phyloP scores from a whole-genome alignment of 345 rosid genomes.

The Pistacia integerrima region DNA sequence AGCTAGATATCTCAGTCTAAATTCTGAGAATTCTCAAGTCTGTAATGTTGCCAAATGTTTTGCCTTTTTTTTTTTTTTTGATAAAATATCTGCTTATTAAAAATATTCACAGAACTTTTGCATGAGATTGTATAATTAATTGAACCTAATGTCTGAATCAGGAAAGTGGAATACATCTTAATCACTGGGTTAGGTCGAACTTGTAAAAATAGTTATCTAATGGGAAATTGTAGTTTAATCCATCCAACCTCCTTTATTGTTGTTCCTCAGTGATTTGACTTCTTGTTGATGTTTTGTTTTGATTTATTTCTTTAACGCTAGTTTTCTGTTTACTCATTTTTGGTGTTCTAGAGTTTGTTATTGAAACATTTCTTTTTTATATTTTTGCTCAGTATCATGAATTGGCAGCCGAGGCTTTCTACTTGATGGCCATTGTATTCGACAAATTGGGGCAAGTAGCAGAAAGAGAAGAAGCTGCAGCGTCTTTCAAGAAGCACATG shows the following conservation, averaged over 20 bases:
- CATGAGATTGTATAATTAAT: no score
- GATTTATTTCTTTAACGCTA: not conserved
- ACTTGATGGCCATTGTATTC: conserved; percentile 66
- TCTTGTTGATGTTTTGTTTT: not conserved
- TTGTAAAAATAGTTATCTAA: not conserved
- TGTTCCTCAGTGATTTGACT: not conserved
- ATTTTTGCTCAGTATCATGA: conserved; percentile 73
- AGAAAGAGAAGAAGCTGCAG: conserved; percentile 83
- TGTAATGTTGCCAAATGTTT: not conserved
- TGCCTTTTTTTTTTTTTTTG: no score
- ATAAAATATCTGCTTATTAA: no score
- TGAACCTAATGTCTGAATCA: no score
- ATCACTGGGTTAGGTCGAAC: not conserved
- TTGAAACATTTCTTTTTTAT: not conserved
- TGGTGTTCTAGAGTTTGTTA: not conserved
- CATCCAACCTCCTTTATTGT: not conserved
- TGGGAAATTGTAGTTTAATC: not conserved
- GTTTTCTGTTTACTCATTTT: not conserved
- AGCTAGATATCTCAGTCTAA: not conserved
- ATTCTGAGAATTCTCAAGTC: not conserved
- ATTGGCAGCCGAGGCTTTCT: conserved; percentile 78
- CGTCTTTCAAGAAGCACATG: conserved; percentile 68
- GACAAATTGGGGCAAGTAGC: conserved; percentile 61
- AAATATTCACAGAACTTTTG: no score
- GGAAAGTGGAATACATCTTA: no score